phyloP scores from a whole-genome alignment of 73 alveolate genomes.

The Paramecium primaurelia region DNA sequence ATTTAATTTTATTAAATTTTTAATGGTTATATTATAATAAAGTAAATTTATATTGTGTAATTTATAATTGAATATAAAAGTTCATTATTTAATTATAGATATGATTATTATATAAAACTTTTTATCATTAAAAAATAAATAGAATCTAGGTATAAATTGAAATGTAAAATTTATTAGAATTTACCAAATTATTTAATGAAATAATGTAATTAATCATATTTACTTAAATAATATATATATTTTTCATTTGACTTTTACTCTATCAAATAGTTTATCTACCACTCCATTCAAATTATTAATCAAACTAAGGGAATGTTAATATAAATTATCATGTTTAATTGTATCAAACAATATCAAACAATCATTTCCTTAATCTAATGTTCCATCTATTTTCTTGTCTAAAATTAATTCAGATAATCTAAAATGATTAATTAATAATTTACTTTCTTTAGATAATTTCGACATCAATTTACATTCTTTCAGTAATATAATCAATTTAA shows the following conservation, averaged over 20 bases:
- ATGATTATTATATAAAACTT: no score
- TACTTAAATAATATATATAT: not conserved
- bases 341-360: conserved; percentile 87
- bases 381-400: conserved; percentile 92
- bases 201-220: not conserved
- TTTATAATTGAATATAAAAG: no score
- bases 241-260: conserved; percentile 40
- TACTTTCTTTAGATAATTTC: conserved; percentile 61
- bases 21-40: no score
- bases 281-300: conserved; percentile 47
- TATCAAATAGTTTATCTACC: conserved; percentile 57
- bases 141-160: no score
- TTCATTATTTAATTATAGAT: no score
- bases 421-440: conserved; percentile 60
- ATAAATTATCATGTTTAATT: conserved; percentile 48
- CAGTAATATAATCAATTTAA: conserved; percentile 82
- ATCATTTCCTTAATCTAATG: conserved; percentile 92
- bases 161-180: no score
- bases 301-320: conserved; percentile 46
- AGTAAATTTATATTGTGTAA: no score
- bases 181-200: not conserved
- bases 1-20: no score
- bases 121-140: no score
- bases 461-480: conserved; percentile 50
- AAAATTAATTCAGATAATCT: conserved; percentile 90